phyloP scores from a whole-genome alignment of 192 early-diverging fungal genomes.

The Chytriomyces hyalinus region DNA sequence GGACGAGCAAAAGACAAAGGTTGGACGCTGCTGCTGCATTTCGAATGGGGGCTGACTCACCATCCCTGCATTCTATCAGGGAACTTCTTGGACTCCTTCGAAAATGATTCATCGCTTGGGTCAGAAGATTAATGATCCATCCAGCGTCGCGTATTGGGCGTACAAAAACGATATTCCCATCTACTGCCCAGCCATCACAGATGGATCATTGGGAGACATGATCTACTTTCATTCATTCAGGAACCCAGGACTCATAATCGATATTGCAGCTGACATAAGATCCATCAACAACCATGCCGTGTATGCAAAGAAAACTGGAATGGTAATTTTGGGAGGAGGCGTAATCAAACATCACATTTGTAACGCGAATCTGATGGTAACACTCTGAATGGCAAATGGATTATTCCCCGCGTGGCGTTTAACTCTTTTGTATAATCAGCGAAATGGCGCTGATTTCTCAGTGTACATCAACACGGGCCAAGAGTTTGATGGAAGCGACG shows the following conservation, averaged over 20 bases:
- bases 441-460: conserved; percentile 96
- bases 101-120: conserved; percentile 86
- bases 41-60: neutral
- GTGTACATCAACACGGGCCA: conserved; percentile 98
- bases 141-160: conserved; percentile 97
- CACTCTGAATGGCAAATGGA: neutral
- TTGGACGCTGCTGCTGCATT: conserved; percentile 15
- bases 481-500: conserved; percentile 98
- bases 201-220: conserved; percentile 98
- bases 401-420: neutral
- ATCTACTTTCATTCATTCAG: conserved; percentile 98
- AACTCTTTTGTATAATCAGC: conserved; percentile 43
- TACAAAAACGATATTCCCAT: conserved; percentile 98
- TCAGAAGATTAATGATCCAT: conserved; percentile 84
- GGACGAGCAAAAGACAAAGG: conserved; percentile 83
- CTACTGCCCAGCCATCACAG: conserved; percentile 96
- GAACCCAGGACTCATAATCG: conserved; percentile 92
- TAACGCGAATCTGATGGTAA: conserved; percentile 96
- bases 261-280: conserved; percentile 90
- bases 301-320: conserved; percentile 93
- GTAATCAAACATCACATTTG: conserved; percentile 98
- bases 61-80: conserved; percentile 38
- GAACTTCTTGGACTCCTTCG: conserved; percentile 90
- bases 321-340: conserved; percentile 96
- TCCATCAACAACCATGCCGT: conserved; percentile 92